phyloP scores from a whole-genome alignment of 1,284 basidiomycete genomes.

The Rhodofomes roseus region DNA sequence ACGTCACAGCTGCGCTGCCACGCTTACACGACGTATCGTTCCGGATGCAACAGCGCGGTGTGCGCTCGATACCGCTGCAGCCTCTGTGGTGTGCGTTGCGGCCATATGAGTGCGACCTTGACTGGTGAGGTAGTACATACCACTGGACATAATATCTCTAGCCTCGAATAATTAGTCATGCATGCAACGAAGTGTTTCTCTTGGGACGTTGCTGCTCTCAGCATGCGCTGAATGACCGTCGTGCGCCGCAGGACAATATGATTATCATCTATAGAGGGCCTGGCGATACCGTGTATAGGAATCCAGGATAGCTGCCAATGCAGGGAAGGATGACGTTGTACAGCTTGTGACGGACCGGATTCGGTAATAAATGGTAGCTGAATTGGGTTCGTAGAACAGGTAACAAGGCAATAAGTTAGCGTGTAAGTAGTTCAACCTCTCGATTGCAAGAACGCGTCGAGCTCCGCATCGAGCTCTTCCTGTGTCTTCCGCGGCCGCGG shows the following conservation, averaged over 20 bases:
- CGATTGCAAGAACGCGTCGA: conserved; percentile 69
- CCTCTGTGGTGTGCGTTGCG: conserved; percentile 80
- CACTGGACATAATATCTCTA: too few species aligned
- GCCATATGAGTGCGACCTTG: conserved; percentile 54
- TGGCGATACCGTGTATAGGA: neutral
- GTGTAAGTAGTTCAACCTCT: conserved; percentile 18
- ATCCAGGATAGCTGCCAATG: neutral
- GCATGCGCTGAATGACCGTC: too few species aligned
- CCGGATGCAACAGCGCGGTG: conserved; percentile 66
- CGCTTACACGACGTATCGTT: conserved; percentile 75
- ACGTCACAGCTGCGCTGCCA: conserved; percentile 60
- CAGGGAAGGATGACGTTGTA: neutral
- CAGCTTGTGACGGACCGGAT: neutral
- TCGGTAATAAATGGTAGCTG: neutral
- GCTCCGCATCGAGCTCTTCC: conserved; percentile 72
- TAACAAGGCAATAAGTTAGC: neutral
- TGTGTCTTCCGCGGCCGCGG: conserved; percentile 49
- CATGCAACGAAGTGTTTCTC: too few species aligned
- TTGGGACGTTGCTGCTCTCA: too few species aligned
- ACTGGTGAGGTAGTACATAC: conserved; percentile 5
- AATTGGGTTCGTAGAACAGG: neutral
- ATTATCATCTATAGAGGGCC: too few species aligned
- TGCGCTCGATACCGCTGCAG: conserved; percentile 68
- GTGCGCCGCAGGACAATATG: too few species aligned
- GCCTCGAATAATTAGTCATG: too few species aligned